These are phyloP conservation scores for Adansonia digitata DNA, from an alignment of 345 rosid species.

Conservation along the genomic window DNA sequence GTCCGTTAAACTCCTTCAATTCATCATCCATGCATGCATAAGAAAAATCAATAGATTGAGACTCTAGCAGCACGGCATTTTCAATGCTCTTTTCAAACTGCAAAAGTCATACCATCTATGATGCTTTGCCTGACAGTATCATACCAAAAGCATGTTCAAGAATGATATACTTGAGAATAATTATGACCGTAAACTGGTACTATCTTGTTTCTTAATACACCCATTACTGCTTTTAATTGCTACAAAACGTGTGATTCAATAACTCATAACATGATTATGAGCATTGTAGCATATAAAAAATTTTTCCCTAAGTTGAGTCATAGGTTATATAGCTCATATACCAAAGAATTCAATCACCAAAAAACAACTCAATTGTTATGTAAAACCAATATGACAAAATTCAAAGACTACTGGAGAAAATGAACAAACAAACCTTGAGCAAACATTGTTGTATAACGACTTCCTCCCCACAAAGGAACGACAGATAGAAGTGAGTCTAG, in stretches of 20 bases:
- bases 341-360: neutral
- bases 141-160: neutral
- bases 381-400: neutral
- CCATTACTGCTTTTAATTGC: neutral
- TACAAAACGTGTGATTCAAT: neutral
- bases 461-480: constrained; percentile 84
- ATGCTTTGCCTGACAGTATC: neutral
- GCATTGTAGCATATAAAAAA: neutral
- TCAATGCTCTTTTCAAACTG: neutral
- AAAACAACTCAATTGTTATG: neutral
- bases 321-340: neutral
- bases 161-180: neutral
- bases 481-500: constrained; percentile 14
- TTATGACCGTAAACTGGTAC: neutral
- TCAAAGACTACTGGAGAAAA: constrained; percentile 9
- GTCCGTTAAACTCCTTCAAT: neutral
- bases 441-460: constrained; percentile 86
- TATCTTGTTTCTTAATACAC: neutral
- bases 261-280: constrained; percentile 4
- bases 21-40: no score
- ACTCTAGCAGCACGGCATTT: neutral
- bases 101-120: neutral
- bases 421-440: constrained; percentile 60
- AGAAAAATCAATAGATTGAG: neutral
- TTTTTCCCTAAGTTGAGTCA: neutral